Evolutionary conservation across 192 early-diverging fungal species (phyloP), one percentile per base, ranked within the genome.

Genomic region (Podochytrium sp.): DNA sequence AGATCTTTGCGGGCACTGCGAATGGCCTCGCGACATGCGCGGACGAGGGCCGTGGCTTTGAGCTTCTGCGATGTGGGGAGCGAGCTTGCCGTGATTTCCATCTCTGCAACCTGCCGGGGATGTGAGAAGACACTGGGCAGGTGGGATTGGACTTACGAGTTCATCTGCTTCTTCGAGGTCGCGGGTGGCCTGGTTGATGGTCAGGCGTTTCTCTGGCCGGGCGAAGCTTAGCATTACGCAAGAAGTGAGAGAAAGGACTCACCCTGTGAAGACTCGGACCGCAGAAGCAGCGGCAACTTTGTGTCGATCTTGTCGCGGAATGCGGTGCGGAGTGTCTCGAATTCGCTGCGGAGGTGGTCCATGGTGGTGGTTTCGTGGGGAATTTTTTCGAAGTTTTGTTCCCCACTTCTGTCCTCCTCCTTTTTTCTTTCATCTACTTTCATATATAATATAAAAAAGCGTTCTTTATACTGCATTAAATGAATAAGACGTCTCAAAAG

Each of bases 151-250:
- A 79, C 47, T 39, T 88, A 94, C 92, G 59, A 98, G 92, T 71
- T 97, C 96, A 68, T 91, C 90, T 4, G 91, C 92, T 76, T 98
- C 96, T 35, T 94, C 92, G 37, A 96, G 79, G 74, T 96, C 94
- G 71, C 94, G 86, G 73, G 94, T 87, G 25, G 89, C 81, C 14
- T 92, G 90, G 59, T 91, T 92, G 53, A 89, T 73, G 23, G 91
- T 86, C 20, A 90, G 86, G 68, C 93, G 92, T 63, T 89, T 80
- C 78, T 90, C 69, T 71, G n/a, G 39, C 29, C 49, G 41, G 18
- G 5, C 29, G n/a, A n/a, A n/a, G 37, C 30, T 27, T 62, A 20
- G 59, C 59, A 61, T 61, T 29, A 25, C 41, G n/a, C 18, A n/a
- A 51, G 20, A 10, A 2, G 50, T 30, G 32, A 51, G 10, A 23